Evolutionary conservation across 2,329 filamentous ascomycete genomes (phyloP).

Genomic region (Cladophialophora carrionii): DNA sequence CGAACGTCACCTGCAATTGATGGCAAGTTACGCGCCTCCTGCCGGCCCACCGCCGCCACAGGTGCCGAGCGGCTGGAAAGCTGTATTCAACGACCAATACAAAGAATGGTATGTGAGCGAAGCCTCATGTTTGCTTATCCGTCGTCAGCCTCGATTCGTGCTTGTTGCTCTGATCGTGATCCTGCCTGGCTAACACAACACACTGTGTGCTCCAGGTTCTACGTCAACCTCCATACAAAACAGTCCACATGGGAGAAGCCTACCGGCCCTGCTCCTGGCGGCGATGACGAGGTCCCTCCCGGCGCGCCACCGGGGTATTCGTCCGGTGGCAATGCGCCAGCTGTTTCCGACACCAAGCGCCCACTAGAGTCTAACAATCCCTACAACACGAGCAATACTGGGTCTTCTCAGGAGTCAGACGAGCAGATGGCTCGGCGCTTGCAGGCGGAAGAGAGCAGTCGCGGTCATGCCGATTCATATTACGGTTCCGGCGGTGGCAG

Average conservation of each 20-base stretch:
- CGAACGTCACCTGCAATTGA: constrained; percentile 10
- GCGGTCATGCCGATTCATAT: constrained; percentile 53
- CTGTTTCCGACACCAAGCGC: constrained; percentile 50
- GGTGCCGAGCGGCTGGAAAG: constrained; percentile 77
- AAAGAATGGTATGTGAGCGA: constrained; percentile 68
- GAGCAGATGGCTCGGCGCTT: constrained; percentile 74
- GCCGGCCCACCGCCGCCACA: constrained; percentile 60
- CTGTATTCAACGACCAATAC: constrained; percentile 74
- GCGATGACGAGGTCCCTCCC: constrained; percentile 51
- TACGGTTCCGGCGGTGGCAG: constrained; percentile 45
- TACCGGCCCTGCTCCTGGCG: constrained; percentile 65
- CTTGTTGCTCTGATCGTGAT: background rate
- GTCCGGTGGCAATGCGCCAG: constrained; percentile 50
- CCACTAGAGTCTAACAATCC: constrained; percentile 70
- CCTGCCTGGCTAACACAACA: constrained; percentile 1
- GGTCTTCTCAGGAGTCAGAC: constrained; percentile 57
- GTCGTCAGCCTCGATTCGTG: background rate
- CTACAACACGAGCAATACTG: constrained; percentile 55
- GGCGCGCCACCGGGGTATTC: constrained; percentile 72
- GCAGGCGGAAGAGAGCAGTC: constrained; percentile 79
- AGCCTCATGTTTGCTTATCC: background rate
- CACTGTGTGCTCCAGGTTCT: constrained; percentile 68
- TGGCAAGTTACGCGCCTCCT: constrained; percentile 46
- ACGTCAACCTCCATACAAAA: constrained; percentile 85
- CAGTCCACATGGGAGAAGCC: constrained; percentile 89